These are phyloP conservation scores for Clonostachys solani DNA, from an alignment of 2,329 filamentous ascomycete genomes.

Conservation along the genomic window DNA sequence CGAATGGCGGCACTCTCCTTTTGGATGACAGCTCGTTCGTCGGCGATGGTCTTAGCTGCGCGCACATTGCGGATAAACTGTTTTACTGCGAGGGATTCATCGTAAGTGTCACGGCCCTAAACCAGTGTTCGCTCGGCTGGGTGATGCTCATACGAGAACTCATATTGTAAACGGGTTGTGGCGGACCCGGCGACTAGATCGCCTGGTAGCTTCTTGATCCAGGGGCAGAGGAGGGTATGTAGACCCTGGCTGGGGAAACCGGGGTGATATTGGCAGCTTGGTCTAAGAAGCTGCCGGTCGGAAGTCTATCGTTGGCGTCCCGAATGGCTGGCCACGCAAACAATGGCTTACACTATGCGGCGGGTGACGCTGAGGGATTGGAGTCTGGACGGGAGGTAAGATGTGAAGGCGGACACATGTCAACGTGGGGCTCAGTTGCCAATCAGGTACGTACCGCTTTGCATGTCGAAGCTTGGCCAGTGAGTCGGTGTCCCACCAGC, in stretches of 20 bases:
- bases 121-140: not conserved
- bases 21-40: conserved; percentile 96
- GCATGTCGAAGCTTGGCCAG: too few species aligned
- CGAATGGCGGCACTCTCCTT: conserved; percentile 98
- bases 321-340: too few species aligned
- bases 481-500: too few species aligned
- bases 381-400: too few species aligned
- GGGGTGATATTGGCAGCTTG: too few species aligned
- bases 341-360: too few species aligned
- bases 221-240: not conserved
- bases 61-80: conserved; percentile 99
- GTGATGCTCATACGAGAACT: conserved; percentile 5
- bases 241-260: too few species aligned
- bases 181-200: conserved; percentile 1
- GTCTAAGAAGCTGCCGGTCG: too few species aligned
- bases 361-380: too few species aligned
- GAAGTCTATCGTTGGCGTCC: too few species aligned
- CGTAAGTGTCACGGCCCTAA: not conserved
- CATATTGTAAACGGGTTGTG: conserved; percentile 3
- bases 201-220: not conserved
- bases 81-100: conserved; percentile 63
- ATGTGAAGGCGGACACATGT: conserved; percentile 1
- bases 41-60: conserved; percentile 96
- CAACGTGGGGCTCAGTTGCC: conserved; percentile 1
- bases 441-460: too few species aligned